phyloP scores from a whole-genome alignment of 192 early-diverging fungal species.

The Mortierella alpina region DNA sequence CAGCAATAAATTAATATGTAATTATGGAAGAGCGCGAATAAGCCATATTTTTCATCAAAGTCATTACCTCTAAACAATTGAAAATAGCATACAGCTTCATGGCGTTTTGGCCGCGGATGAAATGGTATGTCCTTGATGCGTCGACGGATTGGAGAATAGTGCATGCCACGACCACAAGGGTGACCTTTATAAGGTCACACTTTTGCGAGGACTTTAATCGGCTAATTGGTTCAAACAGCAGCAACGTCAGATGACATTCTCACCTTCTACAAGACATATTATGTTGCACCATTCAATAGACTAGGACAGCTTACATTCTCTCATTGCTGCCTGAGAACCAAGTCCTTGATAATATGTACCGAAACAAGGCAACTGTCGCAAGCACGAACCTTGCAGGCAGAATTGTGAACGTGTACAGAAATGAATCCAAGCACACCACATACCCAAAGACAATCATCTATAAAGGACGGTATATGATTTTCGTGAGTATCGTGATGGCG shows the following conservation, averaged over 20 bases:
- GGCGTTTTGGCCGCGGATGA: constrained; percentile 93
- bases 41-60: neutral
- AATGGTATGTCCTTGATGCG: constrained; percentile 91
- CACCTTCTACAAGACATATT: neutral
- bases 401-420: constrained; percentile 95
- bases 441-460: constrained; percentile 92
- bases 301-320: constrained; percentile 27
- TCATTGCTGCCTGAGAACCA: constrained; percentile 48
- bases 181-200: constrained; percentile 91
- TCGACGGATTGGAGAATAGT: constrained; percentile 84
- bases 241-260: neutral
- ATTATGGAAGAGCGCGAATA: neutral
- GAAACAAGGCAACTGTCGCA: constrained; percentile 64
- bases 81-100: constrained; percentile 99
- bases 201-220: constrained; percentile 84
- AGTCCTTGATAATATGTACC: constrained; percentile 48
- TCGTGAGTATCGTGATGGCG: neutral
- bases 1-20: neutral
- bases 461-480: too few species aligned
- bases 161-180: constrained; percentile 81
- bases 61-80: constrained; percentile 87
- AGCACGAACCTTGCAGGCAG: constrained; percentile 87
- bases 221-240: constrained; percentile 14
- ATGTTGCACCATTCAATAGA: too few species aligned
- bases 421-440: constrained; percentile 93